phyloP scores from a whole-genome alignment of 2,329 filamentous ascomycete genomes.

The Clonostachys byssicola region DNA sequence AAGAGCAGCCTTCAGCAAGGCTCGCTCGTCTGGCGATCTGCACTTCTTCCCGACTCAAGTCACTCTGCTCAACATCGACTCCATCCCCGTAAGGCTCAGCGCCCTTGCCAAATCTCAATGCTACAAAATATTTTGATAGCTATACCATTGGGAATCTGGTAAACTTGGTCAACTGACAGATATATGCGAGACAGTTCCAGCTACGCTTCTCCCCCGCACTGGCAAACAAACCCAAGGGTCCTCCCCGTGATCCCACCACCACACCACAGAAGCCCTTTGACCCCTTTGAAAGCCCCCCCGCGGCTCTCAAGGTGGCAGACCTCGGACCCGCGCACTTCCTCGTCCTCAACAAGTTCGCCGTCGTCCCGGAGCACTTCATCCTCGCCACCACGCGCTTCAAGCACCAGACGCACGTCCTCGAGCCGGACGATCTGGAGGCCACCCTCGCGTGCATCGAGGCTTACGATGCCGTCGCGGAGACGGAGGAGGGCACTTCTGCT shows the following conservation, averaged over 20 bases:
- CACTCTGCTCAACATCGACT: conserved; percentile 35
- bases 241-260: conserved; percentile 22
- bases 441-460: conserved; percentile 58
- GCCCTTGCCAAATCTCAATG: background rate
- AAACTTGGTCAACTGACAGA: background rate
- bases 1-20: conserved; percentile 40
- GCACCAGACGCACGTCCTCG: conserved; percentile 61
- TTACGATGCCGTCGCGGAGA: conserved; percentile 26
- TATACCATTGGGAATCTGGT: background rate
- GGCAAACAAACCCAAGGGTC: conserved; percentile 58
- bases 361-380: conserved; percentile 69
- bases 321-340: conserved; percentile 55
- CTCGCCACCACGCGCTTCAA: conserved; percentile 61
- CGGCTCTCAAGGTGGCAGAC: conserved; percentile 45
- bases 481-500: background rate
- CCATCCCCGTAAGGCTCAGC: conserved; percentile 33
- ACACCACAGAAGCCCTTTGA: conserved; percentile 41
- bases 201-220: conserved; percentile 67
- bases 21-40: conserved; percentile 41
- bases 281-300: conserved; percentile 59
- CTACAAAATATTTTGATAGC: background rate
- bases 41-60: conserved; percentile 52
- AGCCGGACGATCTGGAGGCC: conserved; percentile 54
- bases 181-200: conserved; percentile 53
- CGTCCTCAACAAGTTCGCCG: conserved; percentile 72